phyloP scores from a whole-genome alignment of 805 yeast species.

The Kazachstania viticola region DNA sequence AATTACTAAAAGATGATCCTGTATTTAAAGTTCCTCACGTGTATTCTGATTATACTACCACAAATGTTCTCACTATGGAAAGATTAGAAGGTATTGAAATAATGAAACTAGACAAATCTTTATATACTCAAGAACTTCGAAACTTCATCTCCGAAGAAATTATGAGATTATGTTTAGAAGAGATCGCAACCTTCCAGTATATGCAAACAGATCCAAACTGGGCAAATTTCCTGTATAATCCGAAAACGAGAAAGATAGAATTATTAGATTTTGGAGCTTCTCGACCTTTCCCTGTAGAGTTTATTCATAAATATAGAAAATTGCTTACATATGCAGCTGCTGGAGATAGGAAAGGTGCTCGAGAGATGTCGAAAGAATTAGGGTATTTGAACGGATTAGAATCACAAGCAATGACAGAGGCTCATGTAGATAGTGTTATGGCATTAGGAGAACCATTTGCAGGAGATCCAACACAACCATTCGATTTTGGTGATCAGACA shows the following conservation, averaged over 20 bases:
- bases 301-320: conserved; percentile 55
- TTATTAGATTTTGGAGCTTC: conserved; percentile 94
- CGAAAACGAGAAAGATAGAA: conserved; percentile 60
- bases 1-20: conserved; percentile 45
- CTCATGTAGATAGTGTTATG: conserved; percentile 84
- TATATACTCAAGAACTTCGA: conserved; percentile 44
- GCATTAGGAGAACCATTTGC: conserved; percentile 90
- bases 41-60: conserved; percentile 63
- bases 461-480: conserved; percentile 33
- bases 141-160: conserved; percentile 77
- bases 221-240: conserved; percentile 90
- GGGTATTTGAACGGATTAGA: conserved; percentile 92
- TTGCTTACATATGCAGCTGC: conserved; percentile 65
- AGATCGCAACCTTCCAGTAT: conserved; percentile 71
- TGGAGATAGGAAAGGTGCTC: conserved; percentile 53
- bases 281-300: conserved; percentile 58
- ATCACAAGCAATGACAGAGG: conserved; percentile 74
- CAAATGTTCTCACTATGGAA: conserved; percentile 82
- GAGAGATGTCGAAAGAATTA: conserved; percentile 52
- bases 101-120: conserved; percentile 55
- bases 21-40: conserved; percentile 76
- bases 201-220: conserved; percentile 99
- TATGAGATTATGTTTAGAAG: conserved; percentile 77
- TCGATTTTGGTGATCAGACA: conserved; percentile 74
- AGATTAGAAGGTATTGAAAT: conserved; percentile 75